A percentile compares a stretch with the other conserved stretches of the same genome.
phyloP scores from a whole-genome alignment of 495 filamentous ascomycete genomes.

The Bombardia bombarda region DNA sequence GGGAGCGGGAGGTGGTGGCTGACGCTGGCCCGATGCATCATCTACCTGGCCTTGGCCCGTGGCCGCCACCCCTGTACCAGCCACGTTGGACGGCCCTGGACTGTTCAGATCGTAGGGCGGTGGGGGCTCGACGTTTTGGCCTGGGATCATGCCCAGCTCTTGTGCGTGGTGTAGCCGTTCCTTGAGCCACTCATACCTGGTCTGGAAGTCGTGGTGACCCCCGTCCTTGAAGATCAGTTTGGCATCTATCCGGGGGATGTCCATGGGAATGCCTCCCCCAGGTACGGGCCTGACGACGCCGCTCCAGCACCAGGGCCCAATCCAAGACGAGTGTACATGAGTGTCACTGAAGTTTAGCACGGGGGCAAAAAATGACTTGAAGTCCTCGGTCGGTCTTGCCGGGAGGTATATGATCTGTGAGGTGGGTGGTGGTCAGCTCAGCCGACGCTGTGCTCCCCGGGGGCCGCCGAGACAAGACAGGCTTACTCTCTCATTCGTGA shows the following conservation, averaged over 20 bases:
- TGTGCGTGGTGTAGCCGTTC: constrained; percentile 73
- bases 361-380: constrained; percentile 85
- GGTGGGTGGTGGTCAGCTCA: constrained; percentile 9
- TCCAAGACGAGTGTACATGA: constrained; percentile 86
- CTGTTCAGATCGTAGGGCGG: constrained; percentile 62
- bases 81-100: constrained; percentile 14
- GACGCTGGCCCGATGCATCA: constrained; percentile 10
- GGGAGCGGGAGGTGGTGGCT: constrained; percentile 41
- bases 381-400: constrained; percentile 50
- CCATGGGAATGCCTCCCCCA: constrained; percentile 77
- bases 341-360: constrained; percentile 79
- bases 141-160: constrained; percentile 50
- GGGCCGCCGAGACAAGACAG: constrained; percentile 1
- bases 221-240: constrained; percentile 91
- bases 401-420: constrained; percentile 83
- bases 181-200: constrained; percentile 74
- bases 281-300: constrained; percentile 69
- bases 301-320: constrained; percentile 92
- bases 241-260: constrained; percentile 62
- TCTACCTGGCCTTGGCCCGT: background rate
- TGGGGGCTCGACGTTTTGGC: constrained; percentile 62
- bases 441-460: background rate
- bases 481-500: constrained; percentile 85
- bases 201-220: constrained; percentile 86
- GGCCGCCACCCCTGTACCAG: constrained; percentile 16